Percentiles rank a stretch among this genome's conserved stretches.
Conservation (phyloP, 805 yeast genomes). For the Isabelozyma heimii region DNA sequence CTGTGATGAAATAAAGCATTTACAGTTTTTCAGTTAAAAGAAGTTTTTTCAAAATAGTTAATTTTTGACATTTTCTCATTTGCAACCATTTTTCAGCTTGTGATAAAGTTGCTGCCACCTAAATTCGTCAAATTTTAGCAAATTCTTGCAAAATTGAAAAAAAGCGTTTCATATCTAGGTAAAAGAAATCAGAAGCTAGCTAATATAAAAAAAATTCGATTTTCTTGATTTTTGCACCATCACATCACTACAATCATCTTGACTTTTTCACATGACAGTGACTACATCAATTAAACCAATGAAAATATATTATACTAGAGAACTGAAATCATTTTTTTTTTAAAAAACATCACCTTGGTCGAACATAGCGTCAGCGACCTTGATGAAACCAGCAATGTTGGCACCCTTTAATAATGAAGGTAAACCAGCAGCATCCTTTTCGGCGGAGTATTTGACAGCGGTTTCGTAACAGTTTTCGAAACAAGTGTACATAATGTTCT, state of each 20-base stretch:
- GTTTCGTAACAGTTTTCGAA: slow-evolving; percentile 91
- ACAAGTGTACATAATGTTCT: slow-evolving; percentile 89
- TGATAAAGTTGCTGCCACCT: background rate
- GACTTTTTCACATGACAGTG: no score
- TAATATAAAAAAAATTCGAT: no score
- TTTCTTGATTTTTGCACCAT: no score
- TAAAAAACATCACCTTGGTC: slow-evolving; percentile 84
- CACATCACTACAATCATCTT: no score
- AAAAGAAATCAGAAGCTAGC: no score
- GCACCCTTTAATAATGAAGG: slow-evolving; percentile 99
- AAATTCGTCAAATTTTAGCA: background rate
- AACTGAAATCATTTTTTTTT: slow-evolving; percentile 8
- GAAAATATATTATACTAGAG: slow-evolving; percentile 2
- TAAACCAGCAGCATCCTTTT: slow-evolving; percentile 54
- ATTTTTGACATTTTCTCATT: no score
- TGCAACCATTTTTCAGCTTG: no score
- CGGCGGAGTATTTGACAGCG: slow-evolving; percentile 76
- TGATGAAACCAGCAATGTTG: slow-evolving; percentile 97
- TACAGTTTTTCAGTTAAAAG: no score
- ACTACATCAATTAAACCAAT: background rate
- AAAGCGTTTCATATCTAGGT: no score
- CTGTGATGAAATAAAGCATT: no score
- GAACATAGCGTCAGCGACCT: slow-evolving; percentile 98
- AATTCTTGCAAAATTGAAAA: background rate
- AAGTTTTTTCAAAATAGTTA: no score